phyloP scores from a whole-genome alignment of 208 protist species.

The Leptomonas seymouri region DNA sequence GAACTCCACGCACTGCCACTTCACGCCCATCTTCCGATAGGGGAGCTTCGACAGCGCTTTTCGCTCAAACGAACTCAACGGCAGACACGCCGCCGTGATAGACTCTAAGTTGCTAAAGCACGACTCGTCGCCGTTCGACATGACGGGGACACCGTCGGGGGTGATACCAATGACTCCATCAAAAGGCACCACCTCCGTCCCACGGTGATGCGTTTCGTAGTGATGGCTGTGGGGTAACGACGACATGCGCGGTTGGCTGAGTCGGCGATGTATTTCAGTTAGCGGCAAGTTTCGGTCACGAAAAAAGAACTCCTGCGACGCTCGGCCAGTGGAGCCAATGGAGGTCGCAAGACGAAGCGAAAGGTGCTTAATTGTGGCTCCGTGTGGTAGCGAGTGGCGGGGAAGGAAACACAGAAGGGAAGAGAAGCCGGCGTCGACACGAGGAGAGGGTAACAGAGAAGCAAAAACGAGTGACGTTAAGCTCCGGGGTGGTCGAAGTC shows the following conservation, averaged over 20 bases:
- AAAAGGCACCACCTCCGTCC: slow-evolving; percentile 57
- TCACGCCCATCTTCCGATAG: slow-evolving; percentile 52
- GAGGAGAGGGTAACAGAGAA: background rate
- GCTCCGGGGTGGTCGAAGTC: too few species aligned
- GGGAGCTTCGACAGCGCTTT: slow-evolving; percentile 12
- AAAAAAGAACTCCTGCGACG: slow-evolving; percentile 14
- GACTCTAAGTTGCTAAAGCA: slow-evolving; percentile 62
- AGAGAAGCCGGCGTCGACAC: background rate
- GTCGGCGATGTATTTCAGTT: slow-evolving; percentile 31
- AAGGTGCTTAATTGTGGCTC: slow-evolving; percentile 17
- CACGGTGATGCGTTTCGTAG: slow-evolving; percentile 40
- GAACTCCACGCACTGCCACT: slow-evolving; percentile 81
- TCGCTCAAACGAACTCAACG: slow-evolving; percentile 45
- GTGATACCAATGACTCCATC: slow-evolving; percentile 64
- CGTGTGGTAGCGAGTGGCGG: background rate
- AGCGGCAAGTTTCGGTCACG: slow-evolving; percentile 25
- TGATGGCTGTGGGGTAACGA: slow-evolving; percentile 34
- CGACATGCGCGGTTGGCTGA: slow-evolving; percentile 20
- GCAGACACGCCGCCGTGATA: slow-evolving; percentile 33
- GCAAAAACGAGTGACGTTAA: too few species aligned
- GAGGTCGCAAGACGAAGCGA: slow-evolving; percentile 13
- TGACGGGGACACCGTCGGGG: slow-evolving; percentile 62
- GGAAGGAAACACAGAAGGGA: slow-evolving; percentile 17
- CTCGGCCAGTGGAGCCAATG: slow-evolving; percentile 7
- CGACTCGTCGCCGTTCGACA: slow-evolving; percentile 70